Evolutionary conservation across 2,329 filamentous ascomycete genomes (phyloP).

Genomic region (Calonectria pseudoturangicola): DNA sequence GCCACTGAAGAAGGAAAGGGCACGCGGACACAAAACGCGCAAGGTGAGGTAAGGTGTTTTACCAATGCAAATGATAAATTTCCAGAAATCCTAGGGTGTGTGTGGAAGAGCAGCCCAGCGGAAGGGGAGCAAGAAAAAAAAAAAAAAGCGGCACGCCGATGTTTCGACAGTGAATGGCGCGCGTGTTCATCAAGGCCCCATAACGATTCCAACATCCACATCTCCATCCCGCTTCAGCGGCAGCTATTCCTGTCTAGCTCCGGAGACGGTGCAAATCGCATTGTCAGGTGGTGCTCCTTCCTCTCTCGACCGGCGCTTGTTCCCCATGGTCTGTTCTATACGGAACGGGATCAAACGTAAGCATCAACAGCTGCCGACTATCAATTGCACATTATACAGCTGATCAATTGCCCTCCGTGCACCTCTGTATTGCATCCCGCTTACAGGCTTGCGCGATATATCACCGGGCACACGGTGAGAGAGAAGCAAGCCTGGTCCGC

Average conservation of each 20-base stretch:
- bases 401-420: background rate
- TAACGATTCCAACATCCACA: constrained; percentile 33
- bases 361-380: background rate
- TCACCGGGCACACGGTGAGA: constrained; percentile 8
- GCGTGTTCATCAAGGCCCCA: constrained; percentile 37
- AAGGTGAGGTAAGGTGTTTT: constrained; percentile 29
- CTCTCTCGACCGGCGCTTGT: background rate
- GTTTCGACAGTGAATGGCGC: constrained; percentile 35
- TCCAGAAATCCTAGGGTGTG: background rate
- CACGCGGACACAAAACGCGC: constrained; percentile 8
- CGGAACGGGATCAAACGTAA: background rate
- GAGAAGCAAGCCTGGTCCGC: constrained; percentile 4
- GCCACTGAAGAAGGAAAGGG: constrained; percentile 12
- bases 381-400: constrained; percentile 13
- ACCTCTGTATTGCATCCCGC: background rate
- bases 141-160: background rate
- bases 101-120: constrained; percentile 15
- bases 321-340: background rate
- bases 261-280: constrained; percentile 22
- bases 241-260: constrained; percentile 39
- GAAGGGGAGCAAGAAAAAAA: background rate
- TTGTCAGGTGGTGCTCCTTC: background rate
- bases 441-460: constrained; percentile 30
- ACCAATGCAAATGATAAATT: constrained; percentile 34
- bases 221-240: constrained; percentile 41